These are phyloP conservation scores for Tetrapisispora pingtungensis DNA, from an alignment of 805 yeast genomes.

Conservation along the genomic window DNA sequence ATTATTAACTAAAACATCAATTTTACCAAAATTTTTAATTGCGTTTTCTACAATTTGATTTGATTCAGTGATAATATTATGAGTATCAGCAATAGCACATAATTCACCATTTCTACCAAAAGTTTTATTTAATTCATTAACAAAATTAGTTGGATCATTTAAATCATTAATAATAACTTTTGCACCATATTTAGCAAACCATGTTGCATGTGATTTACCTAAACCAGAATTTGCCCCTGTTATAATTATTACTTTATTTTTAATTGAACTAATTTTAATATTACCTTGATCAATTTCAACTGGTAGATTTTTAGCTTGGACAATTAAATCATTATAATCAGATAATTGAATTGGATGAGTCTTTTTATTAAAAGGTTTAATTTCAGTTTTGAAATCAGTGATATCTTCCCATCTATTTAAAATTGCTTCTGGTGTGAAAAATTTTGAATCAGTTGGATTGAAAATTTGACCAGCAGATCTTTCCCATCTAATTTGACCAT, in stretches of 20 bases:
- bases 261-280: constrained; percentile 44
- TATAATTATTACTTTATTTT: constrained; percentile 76
- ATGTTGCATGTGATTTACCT: constrained; percentile 81
- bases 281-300: constrained; percentile 46
- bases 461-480: constrained; percentile 79
- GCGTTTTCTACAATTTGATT: constrained; percentile 70
- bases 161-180: constrained; percentile 91
- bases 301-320: constrained; percentile 41
- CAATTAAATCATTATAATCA: constrained; percentile 56
- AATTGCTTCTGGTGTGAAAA: constrained; percentile 79
- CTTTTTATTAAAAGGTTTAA: constrained; percentile 39
- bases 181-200: constrained; percentile 86
- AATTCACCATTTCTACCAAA: constrained; percentile 45
- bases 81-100: constrained; percentile 71
- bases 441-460: constrained; percentile 49
- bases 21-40: constrained; percentile 62
- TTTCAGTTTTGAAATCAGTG: constrained; percentile 43
- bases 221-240: constrained; percentile 96
- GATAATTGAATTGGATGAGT: constrained; percentile 65
- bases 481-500: constrained; percentile 90
- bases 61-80: constrained; percentile 72
- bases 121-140: constrained; percentile 53
- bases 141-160: constrained; percentile 61
- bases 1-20: constrained; percentile 80
- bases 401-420: constrained; percentile 56